Evolutionary conservation across 129 eudicot species (phyloP).

Genomic region (Mikania micrantha): DNA sequence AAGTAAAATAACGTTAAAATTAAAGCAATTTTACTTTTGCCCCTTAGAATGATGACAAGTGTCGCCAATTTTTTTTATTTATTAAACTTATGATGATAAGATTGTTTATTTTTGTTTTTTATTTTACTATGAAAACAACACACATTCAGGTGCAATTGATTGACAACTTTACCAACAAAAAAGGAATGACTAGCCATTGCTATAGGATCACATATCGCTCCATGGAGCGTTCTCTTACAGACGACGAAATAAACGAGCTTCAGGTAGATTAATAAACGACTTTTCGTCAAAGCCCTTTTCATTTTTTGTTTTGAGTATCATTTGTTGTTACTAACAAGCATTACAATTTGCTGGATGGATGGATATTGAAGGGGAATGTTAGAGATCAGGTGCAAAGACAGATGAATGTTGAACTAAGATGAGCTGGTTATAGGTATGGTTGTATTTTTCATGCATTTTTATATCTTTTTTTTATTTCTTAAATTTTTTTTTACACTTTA

Average conservation of each 20-base stretch:
- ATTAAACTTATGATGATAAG: too few relatives aligned
- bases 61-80: too few relatives aligned
- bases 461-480: not conserved
- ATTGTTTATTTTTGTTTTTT: not conserved
- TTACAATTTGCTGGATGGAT: not conserved
- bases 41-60: too few relatives aligned
- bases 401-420: constrained; percentile 73
- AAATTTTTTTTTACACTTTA: not conserved
- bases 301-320: not conserved
- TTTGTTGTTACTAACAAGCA: not conserved
- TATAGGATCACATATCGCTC: constrained; percentile 83
- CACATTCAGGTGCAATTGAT: constrained; percentile 54
- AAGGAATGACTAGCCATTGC: constrained; percentile 96
- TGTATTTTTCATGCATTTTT: not conserved
- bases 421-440: not conserved
- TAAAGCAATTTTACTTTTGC: too few relatives aligned
- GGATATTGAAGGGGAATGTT: constrained; percentile 55
- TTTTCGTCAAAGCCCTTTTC: not conserved
- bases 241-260: constrained; percentile 83
- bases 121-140: not conserved
- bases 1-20: too few relatives aligned
- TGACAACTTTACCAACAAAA: constrained; percentile 84
- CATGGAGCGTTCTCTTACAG: constrained; percentile 89
- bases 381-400: constrained; percentile 69
- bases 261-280: constrained; percentile 40